These are phyloP conservation scores for Balansia obtecta DNA, from an alignment of 2,329 filamentous ascomycete species.

Conservation along the genomic window DNA sequence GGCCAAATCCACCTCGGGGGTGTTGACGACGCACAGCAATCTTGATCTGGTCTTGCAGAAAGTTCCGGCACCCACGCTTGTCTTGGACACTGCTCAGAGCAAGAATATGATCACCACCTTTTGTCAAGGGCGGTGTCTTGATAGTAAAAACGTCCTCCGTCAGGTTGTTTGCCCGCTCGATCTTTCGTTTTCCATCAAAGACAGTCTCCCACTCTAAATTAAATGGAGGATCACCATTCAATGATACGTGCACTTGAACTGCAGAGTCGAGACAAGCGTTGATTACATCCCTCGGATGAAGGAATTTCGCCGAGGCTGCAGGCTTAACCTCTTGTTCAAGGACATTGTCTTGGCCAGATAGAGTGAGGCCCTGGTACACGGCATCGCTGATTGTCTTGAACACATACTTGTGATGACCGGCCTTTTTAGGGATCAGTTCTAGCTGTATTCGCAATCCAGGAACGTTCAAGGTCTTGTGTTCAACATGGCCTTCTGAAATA, in stretches of 20 bases:
- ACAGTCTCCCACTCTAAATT: constrained; percentile 85
- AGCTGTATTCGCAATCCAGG: constrained; percentile 70
- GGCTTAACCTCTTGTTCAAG: constrained; percentile 90
- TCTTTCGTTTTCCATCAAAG: constrained; percentile 73
- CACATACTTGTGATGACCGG: constrained; percentile 76
- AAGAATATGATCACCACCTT: constrained; percentile 83
- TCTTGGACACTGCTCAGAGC: constrained; percentile 80
- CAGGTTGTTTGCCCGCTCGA: constrained; percentile 53
- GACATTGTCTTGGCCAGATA: constrained; percentile 48
- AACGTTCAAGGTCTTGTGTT: constrained; percentile 43
- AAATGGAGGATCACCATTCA: constrained; percentile 79
- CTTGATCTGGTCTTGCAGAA: constrained; percentile 72
- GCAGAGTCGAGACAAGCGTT: constrained; percentile 75
- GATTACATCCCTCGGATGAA: constrained; percentile 38
- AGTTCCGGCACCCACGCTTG: constrained; percentile 72
- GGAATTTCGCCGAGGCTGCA: constrained; percentile 67
- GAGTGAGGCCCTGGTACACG: constrained; percentile 58
- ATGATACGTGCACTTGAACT: constrained; percentile 58
- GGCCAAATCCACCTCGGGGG: constrained; percentile 75
- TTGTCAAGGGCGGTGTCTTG: constrained; percentile 58
- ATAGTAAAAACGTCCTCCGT: constrained; percentile 54
- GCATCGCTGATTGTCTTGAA: constrained; percentile 73
- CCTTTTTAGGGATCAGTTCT: constrained; percentile 67
- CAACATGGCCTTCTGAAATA: constrained; percentile 45
- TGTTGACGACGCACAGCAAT: constrained; percentile 81